Conservation (phyloP, 495 filamentous ascomycete genomes). For the Chaetomium cochliodes region DNA sequence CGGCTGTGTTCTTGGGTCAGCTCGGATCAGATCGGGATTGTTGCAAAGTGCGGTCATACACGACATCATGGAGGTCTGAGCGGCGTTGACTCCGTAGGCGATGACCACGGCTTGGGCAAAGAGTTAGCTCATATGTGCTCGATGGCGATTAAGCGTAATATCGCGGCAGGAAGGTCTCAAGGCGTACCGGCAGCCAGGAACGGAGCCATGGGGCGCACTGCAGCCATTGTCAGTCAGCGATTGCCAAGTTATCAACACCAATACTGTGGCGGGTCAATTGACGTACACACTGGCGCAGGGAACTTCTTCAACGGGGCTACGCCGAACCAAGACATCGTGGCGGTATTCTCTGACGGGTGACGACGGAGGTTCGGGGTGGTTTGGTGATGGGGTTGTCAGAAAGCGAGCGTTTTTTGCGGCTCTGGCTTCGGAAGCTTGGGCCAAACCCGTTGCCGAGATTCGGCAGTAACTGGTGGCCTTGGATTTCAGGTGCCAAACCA, state of each 20-base stretch:
- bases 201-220: constrained; percentile 83
- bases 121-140: constrained; percentile 20
- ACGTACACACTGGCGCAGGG: constrained; percentile 80
- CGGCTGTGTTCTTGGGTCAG: constrained; percentile 56
- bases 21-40: constrained; percentile 15
- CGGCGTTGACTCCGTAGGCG: constrained; percentile 82
- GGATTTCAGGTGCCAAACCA: not conserved
- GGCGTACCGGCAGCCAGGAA: constrained; percentile 92
- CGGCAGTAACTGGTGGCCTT: not conserved
- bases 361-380: constrained; percentile 27
- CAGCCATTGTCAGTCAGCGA: constrained; percentile 30
- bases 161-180: not conserved
- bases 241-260: constrained; percentile 10
- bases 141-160: not conserved
- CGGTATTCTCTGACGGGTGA: constrained; percentile 35
- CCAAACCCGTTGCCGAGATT: constrained; percentile 19
- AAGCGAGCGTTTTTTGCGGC: constrained; percentile 48
- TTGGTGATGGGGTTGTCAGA: constrained; percentile 30
- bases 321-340: constrained; percentile 74
- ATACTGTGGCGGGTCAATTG: constrained; percentile 30
- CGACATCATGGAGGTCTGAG: constrained; percentile 64
- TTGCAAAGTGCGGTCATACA: constrained; percentile 56
- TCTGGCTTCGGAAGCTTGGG: constrained; percentile 24
- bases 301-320: constrained; percentile 75
- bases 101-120: constrained; percentile 65